phyloP scores from a whole-genome alignment of 2,329 filamentous ascomycete species.

The Cercospora sp. region DNA sequence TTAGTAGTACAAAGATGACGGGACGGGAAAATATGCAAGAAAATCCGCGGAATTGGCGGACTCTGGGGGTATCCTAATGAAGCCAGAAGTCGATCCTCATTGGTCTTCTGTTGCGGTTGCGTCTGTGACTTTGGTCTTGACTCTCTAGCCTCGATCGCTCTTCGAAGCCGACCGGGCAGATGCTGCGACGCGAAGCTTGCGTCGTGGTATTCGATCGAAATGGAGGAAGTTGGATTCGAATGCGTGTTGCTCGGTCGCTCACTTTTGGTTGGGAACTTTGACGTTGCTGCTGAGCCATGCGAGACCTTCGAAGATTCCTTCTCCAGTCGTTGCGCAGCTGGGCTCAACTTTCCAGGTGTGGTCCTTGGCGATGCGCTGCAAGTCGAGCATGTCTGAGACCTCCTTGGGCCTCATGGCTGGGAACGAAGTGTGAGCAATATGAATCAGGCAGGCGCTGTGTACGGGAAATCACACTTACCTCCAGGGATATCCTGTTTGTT shows the following conservation, averaged over 20 bases:
- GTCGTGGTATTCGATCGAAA: background rate
- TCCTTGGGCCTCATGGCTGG: conserved; percentile 54
- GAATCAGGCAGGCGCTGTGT: background rate
- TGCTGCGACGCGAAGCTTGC: background rate
- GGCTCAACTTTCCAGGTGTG: conserved; percentile 58
- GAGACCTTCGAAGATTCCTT: conserved; percentile 56
- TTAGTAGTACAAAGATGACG: conserved; percentile 6
- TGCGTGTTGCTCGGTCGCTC: conserved; percentile 11
- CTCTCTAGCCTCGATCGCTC: background rate
- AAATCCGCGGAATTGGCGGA: conserved; percentile 1
- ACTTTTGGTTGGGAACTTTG: conserved; percentile 41
- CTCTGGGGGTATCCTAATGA: conserved; percentile 16
- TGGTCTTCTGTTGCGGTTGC: background rate
- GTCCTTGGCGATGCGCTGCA: conserved; percentile 54
- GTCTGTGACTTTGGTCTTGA: conserved; percentile 1
- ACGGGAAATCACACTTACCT: conserved; percentile 59
- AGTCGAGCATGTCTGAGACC: conserved; percentile 51
- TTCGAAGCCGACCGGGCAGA: background rate
- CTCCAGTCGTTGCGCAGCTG: conserved; percentile 55
- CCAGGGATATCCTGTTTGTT: conserved; percentile 98
- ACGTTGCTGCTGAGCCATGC: conserved; percentile 56
- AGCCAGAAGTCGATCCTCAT: conserved; percentile 16
- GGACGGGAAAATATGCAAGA: conserved; percentile 8
- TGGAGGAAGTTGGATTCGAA: background rate
- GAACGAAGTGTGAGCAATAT: conserved; percentile 1